These are phyloP conservation scores for Phytophthora rubi DNA, from an alignment of 352 stramenopile species.

Conservation along the genomic window DNA sequence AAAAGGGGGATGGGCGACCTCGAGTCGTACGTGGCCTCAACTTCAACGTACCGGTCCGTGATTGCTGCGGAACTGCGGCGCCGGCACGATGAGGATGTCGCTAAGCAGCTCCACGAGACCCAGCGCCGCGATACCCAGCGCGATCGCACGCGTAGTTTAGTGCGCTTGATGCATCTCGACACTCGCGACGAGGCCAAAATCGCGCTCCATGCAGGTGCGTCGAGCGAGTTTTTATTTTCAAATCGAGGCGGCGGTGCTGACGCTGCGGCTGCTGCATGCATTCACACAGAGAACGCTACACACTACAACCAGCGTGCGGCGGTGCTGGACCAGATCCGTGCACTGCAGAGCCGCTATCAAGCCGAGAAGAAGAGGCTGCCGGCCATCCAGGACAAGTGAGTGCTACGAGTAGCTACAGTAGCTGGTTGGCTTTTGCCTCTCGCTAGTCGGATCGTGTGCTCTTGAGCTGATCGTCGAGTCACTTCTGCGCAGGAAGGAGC, in stretches of 20 bases:
- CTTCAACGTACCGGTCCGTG: slow-evolving; percentile 26
- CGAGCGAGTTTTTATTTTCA: slow-evolving; percentile 21
- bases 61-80: slow-evolving; percentile 49
- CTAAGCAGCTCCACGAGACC: slow-evolving; percentile 18
- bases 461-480: slow-evolving; percentile 5
- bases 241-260: slow-evolving; percentile 17
- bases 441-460: not conserved
- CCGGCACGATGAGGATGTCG: slow-evolving; percentile 19
- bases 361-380: slow-evolving; percentile 54
- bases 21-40: slow-evolving; percentile 14
- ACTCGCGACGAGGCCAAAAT: slow-evolving; percentile 42
- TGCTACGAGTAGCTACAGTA: not conserved
- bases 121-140: slow-evolving; percentile 34
- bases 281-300: slow-evolving; percentile 35
- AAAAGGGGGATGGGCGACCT: slow-evolving; percentile 14
- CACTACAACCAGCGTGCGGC: slow-evolving; percentile 42
- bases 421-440: not conserved
- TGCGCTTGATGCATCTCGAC: slow-evolving; percentile 62
- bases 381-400: slow-evolving; percentile 60
- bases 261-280: slow-evolving; percentile 2
- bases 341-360: slow-evolving; percentile 49
- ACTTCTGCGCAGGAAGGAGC: slow-evolving; percentile 43
- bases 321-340: slow-evolving; percentile 44
- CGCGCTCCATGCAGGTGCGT: slow-evolving; percentile 42
- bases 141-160: slow-evolving; percentile 52